phyloP scores from a whole-genome alignment of 257 asterid species.

The Euphrasia confusa region DNA sequence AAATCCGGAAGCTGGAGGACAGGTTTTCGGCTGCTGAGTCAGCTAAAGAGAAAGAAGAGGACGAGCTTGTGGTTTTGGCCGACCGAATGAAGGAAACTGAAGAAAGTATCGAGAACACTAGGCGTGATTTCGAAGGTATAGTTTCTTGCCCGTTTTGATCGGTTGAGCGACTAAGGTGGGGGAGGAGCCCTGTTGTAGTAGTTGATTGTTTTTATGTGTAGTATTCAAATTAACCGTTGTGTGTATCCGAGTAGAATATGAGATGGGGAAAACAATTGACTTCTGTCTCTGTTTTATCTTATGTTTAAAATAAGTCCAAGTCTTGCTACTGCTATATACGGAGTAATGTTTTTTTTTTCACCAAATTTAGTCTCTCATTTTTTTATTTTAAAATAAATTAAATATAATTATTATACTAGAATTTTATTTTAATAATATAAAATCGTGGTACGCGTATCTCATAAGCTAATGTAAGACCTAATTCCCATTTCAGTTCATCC shows the following conservation, averaged over 20 bases:
- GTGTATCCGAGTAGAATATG: background rate
- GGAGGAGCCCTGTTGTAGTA: too few species aligned
- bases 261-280: too few species aligned
- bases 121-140: constrained; percentile 29
- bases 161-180: background rate
- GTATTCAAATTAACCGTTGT: background rate
- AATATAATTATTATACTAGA: too few species aligned
- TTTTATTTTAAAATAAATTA: too few species aligned
- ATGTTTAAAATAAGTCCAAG: too few species aligned
- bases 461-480: background rate
- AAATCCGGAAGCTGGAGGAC: constrained; percentile 40
- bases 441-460: too few species aligned
- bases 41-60: constrained; percentile 33
- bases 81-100: constrained; percentile 29
- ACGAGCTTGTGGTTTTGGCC: constrained; percentile 34
- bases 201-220: too few species aligned
- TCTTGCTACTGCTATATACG: too few species aligned
- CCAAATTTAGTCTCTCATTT: too few species aligned
- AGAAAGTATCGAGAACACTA: constrained; percentile 24
- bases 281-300: too few species aligned
- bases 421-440: too few species aligned
- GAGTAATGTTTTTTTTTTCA: too few species aligned
- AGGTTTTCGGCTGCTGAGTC: constrained; percentile 30
- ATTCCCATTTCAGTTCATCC: constrained; percentile 14
- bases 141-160: constrained; percentile 20